Evolutionary conservation across 176 grass and related monocot species (phyloP), one percentile per base, ranked within the genome.

Genomic region (Cenchrus americanus): DNA sequence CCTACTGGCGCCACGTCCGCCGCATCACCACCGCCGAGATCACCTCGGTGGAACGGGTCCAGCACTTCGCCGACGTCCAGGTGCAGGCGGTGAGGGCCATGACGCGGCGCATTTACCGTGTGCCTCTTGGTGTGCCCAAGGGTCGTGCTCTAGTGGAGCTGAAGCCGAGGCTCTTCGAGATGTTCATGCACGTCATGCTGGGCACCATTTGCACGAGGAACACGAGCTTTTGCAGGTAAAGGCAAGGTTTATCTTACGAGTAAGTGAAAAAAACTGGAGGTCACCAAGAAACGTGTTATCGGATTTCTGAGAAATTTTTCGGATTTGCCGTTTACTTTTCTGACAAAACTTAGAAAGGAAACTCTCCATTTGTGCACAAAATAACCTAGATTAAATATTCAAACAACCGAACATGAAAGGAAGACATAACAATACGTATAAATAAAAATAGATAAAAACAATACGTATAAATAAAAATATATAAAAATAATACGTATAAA

Each of bases 101-200:
- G 64, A 49, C 49, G 21, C 21, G 49, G 5, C 4, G 65, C 41
- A 66, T 82, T 54, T 60, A 61, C 80, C 40, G 66, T 3, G 32
- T 53, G 5, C 62, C 27, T 2, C 32, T n/a, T 2, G 75, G 7
- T 1, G n/a, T n/a, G n/a, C 22, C 69, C 2, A 69, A 52, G 0
- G 47, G 18, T 0, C 69, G 71, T 7, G 42, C 67, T 8, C 70
- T 49, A 12, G 77, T 88, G 47, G 74, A 92, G 52, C 50, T 95
- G 82, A 96, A 78, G 71, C 6, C 69, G 50, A 75, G 59, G 14
- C 12, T 96, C 12, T 89, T 54, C 40, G 80, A 91, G 66, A 70
- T 92, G 41, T 15, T 80, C 0, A 30, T 85, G 70, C 84, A 87
- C 84, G 53, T 75, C 75, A 51, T 96, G 68, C 42, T 82, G 83